phyloP scores from a whole-genome alignment of 179 eudicot genomes.

The Silene coronaria region DNA sequence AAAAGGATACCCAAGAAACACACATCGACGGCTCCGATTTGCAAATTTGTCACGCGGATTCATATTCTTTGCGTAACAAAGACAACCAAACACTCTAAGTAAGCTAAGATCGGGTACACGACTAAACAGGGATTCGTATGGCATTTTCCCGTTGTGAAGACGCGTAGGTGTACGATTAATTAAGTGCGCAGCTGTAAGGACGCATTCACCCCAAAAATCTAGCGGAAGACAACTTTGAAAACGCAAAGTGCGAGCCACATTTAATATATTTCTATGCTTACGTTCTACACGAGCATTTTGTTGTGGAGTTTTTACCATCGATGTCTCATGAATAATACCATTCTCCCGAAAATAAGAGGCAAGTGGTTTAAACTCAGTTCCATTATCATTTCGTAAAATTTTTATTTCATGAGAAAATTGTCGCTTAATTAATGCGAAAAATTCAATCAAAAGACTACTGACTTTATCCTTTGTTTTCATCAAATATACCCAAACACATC shows the following conservation, averaged over 20 bases:
- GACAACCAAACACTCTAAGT: background rate
- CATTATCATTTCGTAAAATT: background rate
- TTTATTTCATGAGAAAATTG: background rate
- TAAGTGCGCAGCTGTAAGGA: background rate
- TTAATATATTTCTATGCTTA: no score
- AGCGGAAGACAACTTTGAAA: no score
- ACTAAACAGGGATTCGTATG: no score
- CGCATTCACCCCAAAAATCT: no score
- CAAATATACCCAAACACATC: background rate
- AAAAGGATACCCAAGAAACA: constrained; percentile 4
- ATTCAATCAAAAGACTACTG: background rate
- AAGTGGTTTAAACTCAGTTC: background rate
- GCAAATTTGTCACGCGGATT: background rate
- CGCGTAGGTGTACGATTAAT: background rate
- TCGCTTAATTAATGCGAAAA: background rate
- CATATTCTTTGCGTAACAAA: background rate
- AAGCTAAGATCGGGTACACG: background rate
- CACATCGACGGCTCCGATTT: background rate
- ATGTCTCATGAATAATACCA: background rate
- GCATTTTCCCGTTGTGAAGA: background rate
- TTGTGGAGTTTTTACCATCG: background rate
- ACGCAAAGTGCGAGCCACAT: no score
- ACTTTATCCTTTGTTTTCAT: background rate
- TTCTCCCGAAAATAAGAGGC: background rate
- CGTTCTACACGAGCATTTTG: background rate